Conservation (phyloP, 2,329 filamentous ascomycete species). For the Orbilia quercus region DNA sequence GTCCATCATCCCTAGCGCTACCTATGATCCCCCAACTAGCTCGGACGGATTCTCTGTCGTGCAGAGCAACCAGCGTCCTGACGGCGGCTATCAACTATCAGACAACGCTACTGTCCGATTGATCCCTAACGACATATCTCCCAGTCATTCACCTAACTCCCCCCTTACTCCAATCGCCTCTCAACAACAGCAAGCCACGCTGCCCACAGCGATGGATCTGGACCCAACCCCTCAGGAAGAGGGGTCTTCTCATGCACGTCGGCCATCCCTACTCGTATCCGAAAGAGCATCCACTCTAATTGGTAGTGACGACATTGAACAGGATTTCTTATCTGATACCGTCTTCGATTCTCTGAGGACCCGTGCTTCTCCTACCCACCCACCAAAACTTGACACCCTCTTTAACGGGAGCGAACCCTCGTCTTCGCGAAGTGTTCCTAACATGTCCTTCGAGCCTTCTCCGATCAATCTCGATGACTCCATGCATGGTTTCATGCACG, state of each 20-base stretch:
- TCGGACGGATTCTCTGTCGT: conserved; percentile 43
- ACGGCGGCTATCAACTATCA: conserved; percentile 29
- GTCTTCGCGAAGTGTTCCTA: conserved; percentile 37
- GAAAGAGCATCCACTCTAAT: conserved; percentile 60
- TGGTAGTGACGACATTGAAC: conserved; percentile 60
- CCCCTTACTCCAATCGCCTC: conserved; percentile 49
- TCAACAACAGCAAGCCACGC: conserved; percentile 31
- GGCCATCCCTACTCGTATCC: conserved; percentile 57
- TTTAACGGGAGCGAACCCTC: conserved; percentile 48
- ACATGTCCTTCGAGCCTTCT: conserved; percentile 43
- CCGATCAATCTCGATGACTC: conserved; percentile 54
- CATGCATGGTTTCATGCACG: conserved; percentile 39
- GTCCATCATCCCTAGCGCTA: conserved; percentile 54
- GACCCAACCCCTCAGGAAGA: conserved; percentile 54
- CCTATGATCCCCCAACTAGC: conserved; percentile 45
- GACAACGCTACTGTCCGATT: conserved; percentile 45
- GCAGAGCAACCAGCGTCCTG: conserved; percentile 20
- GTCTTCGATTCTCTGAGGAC: conserved; percentile 61
- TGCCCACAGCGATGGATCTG: conserved; percentile 51
- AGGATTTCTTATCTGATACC: conserved; percentile 60
- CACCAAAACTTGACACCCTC: conserved; percentile 51
- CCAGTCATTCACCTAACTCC: conserved; percentile 29
- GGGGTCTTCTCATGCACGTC: conserved; percentile 56
- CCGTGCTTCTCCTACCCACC: conserved; percentile 57
- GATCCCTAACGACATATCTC: conserved; percentile 49